Evolutionary conservation across 768 basidiomycete genomes (phyloP).

Genomic region (Hericium rajendrae): DNA sequence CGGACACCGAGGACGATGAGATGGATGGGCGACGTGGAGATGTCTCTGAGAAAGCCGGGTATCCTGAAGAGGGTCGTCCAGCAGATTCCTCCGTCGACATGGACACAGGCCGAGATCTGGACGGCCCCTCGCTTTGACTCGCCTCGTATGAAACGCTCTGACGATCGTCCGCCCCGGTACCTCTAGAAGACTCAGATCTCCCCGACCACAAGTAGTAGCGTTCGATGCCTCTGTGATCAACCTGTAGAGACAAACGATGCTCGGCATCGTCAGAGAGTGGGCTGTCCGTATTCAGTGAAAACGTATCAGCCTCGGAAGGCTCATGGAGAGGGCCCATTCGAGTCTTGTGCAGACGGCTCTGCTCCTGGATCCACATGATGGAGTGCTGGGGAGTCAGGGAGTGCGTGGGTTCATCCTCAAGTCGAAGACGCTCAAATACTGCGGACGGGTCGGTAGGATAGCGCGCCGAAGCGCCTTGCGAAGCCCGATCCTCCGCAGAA

Average conservation of each 20-base stretch:
- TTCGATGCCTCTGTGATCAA: neutral
- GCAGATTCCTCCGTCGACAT: neutral
- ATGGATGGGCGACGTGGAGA: neutral
- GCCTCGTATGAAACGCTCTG: constrained; percentile 1
- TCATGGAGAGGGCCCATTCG: neutral
- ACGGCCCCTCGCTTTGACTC: neutral
- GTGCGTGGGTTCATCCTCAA: neutral
- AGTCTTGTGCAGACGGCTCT: neutral
- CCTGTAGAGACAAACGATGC: neutral
- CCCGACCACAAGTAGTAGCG: neutral
- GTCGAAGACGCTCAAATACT: constrained; percentile 10
- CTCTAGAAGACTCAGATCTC: constrained; percentile 3
- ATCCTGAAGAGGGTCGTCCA: neutral
- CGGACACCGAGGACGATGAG: neutral
- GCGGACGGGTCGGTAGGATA: constrained; percentile 1
- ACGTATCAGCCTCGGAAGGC: constrained; percentile 9
- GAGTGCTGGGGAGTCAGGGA: constrained; percentile 2
- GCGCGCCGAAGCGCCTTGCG: neutral
- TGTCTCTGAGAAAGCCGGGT: neutral
- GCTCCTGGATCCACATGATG: constrained; percentile 8
- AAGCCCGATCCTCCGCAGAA: neutral
- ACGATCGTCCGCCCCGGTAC: constrained; percentile 4
- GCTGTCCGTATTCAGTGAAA: constrained; percentile 11
- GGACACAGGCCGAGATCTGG: neutral
- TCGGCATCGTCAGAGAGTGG: constrained; percentile 4